These are phyloP conservation scores for Chalara sp. DNA, from an alignment of 2,329 filamentous ascomycete species.

Conservation along the genomic window DNA sequence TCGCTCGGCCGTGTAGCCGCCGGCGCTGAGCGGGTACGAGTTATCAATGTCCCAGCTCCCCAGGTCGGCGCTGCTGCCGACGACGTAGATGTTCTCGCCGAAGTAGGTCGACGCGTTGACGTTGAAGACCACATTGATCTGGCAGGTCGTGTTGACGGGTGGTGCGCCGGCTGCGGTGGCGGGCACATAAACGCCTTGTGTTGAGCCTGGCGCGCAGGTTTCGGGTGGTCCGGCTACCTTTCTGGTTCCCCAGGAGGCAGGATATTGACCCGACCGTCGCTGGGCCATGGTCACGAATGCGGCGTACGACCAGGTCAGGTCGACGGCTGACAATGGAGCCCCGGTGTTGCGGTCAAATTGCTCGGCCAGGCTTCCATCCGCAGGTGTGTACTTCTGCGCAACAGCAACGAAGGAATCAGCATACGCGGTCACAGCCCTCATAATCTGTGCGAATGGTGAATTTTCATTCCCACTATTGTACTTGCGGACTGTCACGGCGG, in stretches of 20 bases:
- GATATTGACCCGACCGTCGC: conserved; percentile 46
- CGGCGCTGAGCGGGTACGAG: conserved; percentile 30
- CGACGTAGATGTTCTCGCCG: conserved; percentile 41
- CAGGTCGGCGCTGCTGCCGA: conserved; percentile 35
- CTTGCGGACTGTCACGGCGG: conserved; percentile 51
- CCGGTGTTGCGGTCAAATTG: conserved; percentile 54
- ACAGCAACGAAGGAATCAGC: conserved; percentile 48
- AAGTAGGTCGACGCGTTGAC: conserved; percentile 39
- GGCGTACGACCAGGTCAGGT: conserved; percentile 71
- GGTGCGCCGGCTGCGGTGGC: conserved; percentile 37
- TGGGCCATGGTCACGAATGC: conserved; percentile 56
- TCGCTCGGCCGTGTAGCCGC: conserved; percentile 34
- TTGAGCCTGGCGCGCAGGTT: conserved; percentile 39
- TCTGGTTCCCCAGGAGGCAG: conserved; percentile 46
- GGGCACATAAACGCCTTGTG: conserved; percentile 42
- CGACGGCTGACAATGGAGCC: conserved; percentile 50
- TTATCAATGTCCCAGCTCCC: conserved; percentile 34
- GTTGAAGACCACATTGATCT: conserved; percentile 35
- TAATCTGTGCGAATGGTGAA: conserved; percentile 40
- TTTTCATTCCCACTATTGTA: conserved; percentile 53
- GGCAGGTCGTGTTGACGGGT: conserved; percentile 20
- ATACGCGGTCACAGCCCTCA: conserved; percentile 56
- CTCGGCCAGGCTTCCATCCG: conserved; percentile 57
- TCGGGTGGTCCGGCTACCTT: conserved; percentile 39
- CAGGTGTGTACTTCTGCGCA: conserved; percentile 41